Base-by-base conservation (phyloP, 805 yeast genomes). In the Debaryomyces prosopidis region DNA sequence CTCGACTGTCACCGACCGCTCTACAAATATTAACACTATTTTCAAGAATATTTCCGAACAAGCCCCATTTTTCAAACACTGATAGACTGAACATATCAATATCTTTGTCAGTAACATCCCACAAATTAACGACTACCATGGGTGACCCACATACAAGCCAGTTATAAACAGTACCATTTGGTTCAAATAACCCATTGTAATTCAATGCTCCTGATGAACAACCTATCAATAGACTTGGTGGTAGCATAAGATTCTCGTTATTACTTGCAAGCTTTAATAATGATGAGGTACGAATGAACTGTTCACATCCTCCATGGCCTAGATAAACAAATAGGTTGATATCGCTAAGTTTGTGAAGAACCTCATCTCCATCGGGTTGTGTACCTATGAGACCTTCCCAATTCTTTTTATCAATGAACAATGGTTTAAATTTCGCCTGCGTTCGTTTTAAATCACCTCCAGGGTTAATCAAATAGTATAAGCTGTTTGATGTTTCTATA, bases 301-400 rank as follows among this genome's bases (percentile, higher is more conserved):
- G 90, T 50, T 89, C 92, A n/a, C 98, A 97, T 4, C 97, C 94
- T 0, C 98, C 97, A 65, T 94, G 99, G 0, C 99, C 99, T 44
- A 91, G 73, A 60, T 88, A 94, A 0, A 92, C 69, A 53, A 85
- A 86, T 7, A 87, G 51, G 32, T 79, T 73, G 12, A 52, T 51
- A 1, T 57, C 39, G 2, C 54, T 47, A 7, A 91, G 58, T 14
- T 73, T 71, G 0, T 63, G 42, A 0, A 74, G 49, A 30, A 90
- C 69, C 15, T 77, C 73, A 0, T 62, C 65, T 44, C 87, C 94
- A 9, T 50, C 47, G 0, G 97, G 96, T 37, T 67, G 69, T 4
- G 50, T 47, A 0, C 88, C 86, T 7, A 74, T 60, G 0, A 77
- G 36, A 0, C 95, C 85, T 0, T 55, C 47, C 15, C 60, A 51